phyloP scores from a whole-genome alignment of 805 yeast species.

The Tetrapisispora pingtungensis region DNA sequence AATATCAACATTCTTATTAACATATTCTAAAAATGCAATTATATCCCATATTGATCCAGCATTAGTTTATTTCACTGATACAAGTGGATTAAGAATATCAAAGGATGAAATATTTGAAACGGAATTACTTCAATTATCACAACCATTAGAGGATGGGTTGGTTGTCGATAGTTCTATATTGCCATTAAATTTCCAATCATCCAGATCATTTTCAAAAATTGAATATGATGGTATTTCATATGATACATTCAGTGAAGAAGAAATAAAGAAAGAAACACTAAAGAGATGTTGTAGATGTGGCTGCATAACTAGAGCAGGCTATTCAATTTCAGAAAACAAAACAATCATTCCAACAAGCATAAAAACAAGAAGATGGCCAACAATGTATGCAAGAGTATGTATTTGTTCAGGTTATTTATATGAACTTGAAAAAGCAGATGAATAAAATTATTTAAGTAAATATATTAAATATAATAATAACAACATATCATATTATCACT shows the following conservation, averaged over 20 bases:
- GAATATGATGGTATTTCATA: slow-evolving; percentile 27
- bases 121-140: slow-evolving; percentile 30
- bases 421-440: slow-evolving; percentile 11
- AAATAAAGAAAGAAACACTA: slow-evolving; percentile 18
- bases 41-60: slow-evolving; percentile 24
- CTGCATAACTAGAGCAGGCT: slow-evolving; percentile 32
- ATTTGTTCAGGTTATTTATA: slow-evolving; percentile 30
- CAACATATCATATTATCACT: too few species aligned
- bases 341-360: slow-evolving; percentile 28
- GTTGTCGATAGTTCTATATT: slow-evolving; percentile 55
- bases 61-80: slow-evolving; percentile 24
- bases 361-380: slow-evolving; percentile 30
- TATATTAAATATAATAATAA: too few species aligned
- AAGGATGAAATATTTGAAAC: slow-evolving; percentile 25
- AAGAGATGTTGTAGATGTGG: slow-evolving; percentile 50
- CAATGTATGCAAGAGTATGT: slow-evolving; percentile 27
- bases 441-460: neutral
- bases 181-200: slow-evolving; percentile 13
- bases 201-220: slow-evolving; percentile 30
- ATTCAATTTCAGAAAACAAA: slow-evolving; percentile 24
- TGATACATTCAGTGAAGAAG: slow-evolving; percentile 17
- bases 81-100: slow-evolving; percentile 24
- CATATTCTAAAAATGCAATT: slow-evolving; percentile 21
- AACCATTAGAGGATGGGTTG: slow-evolving; percentile 25
- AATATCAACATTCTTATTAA: slow-evolving; percentile 22